Evolutionary conservation across 1,139 yeast species (phyloP), one percentile per base, ranked within the genome.

Genomic region (Saccharomyces hybrid): DNA sequence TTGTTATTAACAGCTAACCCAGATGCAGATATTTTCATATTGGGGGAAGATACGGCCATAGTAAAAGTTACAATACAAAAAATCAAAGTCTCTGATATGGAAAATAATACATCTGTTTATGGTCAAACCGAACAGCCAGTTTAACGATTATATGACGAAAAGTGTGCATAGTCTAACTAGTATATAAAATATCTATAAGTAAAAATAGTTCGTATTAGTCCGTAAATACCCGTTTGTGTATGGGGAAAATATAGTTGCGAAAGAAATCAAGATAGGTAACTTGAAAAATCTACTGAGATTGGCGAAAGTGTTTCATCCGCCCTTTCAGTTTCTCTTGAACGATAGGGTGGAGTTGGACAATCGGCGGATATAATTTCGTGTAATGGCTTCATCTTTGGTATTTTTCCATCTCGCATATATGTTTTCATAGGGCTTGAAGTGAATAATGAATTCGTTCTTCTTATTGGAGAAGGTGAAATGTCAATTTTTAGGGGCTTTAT

Each of bases 1-100:
- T 73, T 81, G 57, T 80, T 86, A 61, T 73, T 82, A 63, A 78
- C 79, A 57, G 80, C 80, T 57, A 79, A 82, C 54, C 84, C 83
- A 52, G 85, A 84, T 57, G 96, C 91, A 16, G 78, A 80, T 59
- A 78, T 80, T 32, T 93, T 84, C 65, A 80, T 87, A 53, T 78
- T 78, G 52, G 80, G 80, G 44, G 84, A 79, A 25, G 79, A 82
- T 53, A 80, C 78, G 54, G 88, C 85, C 0, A 77, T 88, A 53
- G 72, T 90, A 14, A 73, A 86, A 55, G 82, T 90, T 47, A 77
- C 76, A 59, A 75, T 89, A 53, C 74, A 74, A 32, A 76, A 78
- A 28, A 89, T 88, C 38, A 86, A 85, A 65, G 86, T 89, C n/a
- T 86, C 95, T 11, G 97, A 90, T 65, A 78, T 83, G 13, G 80